A percentile compares a stretch with the other conserved stretches of the same genome.
Evolutionary conservation across 352 stramenopile species (phyloP).

Genomic region (Pythium phragmitis): DNA sequence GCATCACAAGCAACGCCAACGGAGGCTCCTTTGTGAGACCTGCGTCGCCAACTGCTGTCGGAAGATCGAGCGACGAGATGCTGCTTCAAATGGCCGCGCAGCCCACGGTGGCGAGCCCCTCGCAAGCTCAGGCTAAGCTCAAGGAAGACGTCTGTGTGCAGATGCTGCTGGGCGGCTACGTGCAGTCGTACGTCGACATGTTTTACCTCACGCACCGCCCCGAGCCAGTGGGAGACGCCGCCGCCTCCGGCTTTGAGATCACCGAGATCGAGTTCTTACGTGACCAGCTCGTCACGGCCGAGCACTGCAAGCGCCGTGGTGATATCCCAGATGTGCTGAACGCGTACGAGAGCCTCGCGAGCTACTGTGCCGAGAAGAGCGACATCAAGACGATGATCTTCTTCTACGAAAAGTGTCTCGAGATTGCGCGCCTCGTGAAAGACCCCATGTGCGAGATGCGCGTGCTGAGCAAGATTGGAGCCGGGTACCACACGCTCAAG

Average conservation of each 20-base stretch:
- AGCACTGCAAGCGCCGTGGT: slow-evolving; percentile 87
- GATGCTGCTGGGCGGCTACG: slow-evolving; percentile 87
- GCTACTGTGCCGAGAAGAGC: slow-evolving; percentile 69
- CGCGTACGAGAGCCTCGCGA: slow-evolving; percentile 80
- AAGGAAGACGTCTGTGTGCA: slow-evolving; percentile 84
- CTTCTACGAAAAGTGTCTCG: slow-evolving; percentile 93
- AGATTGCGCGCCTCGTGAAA: slow-evolving; percentile 85
- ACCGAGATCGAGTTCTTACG: slow-evolving; percentile 86
- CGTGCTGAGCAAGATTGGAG: slow-evolving; percentile 81
- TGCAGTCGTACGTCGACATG: slow-evolving; percentile 94
- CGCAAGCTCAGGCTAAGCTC: slow-evolving; percentile 53
- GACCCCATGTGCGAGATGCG: slow-evolving; percentile 88
- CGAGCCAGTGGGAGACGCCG: slow-evolving; percentile 1
- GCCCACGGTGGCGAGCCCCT: slow-evolving; percentile 15
- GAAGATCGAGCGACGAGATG: slow-evolving; percentile 19
- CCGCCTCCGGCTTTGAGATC: slow-evolving; percentile 26
- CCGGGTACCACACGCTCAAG: slow-evolving; percentile 69
- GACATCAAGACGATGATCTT: slow-evolving; percentile 91
- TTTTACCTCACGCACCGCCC: slow-evolving; percentile 91
- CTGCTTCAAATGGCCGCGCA: slow-evolving; percentile 13
- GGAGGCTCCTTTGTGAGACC: neutral
- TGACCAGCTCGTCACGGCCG: slow-evolving; percentile 83
- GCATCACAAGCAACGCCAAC: slow-evolving; percentile 11
- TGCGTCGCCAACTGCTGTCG: neutral
- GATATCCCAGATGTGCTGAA: slow-evolving; percentile 84